Evolutionary conservation across 345 rosid species (phyloP), one percentile per base, ranked within the genome.

Genomic region (Sonneratia caseolaris): DNA sequence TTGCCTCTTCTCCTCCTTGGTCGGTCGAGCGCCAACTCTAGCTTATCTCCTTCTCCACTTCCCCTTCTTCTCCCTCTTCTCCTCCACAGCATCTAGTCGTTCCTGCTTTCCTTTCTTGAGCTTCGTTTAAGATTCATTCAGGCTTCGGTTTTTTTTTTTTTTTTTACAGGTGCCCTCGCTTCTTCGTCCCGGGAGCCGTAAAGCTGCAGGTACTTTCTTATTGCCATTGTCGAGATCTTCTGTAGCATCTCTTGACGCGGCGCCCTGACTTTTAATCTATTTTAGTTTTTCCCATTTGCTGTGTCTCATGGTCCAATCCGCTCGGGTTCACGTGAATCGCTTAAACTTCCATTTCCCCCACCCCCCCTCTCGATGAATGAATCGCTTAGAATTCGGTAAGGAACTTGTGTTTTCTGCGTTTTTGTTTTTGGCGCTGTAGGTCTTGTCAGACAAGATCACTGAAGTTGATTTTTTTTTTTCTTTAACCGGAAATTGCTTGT

Each of bases 101-200:
- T 47, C 15, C 3, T 47, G 51, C 15, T 47, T 9, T 47, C 51
- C 15, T 47, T 10, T 47, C 51, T 47, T 42, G 45, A 42, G 45
- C 45, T 42, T 42, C 45, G 45, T 42, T 42, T 42, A 42, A 42
- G 45, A 5, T 42, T 42, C 45, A 42, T 5, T 27, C 32, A 27
- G 32, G 32, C 32, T 27, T 27, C 32, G 32, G 32, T 40, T 40
- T 40, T 40, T 40, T 40, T 40, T 47, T 7, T 5, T 47, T 47
- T 7, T 57, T 56, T 7, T 57, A 21, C 64, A n/a, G 64, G 64
- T 7, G 22, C 11, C 1, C 64, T 55, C 11, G 64, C 35, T 57
- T 57, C 64, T 57, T 57, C 64, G 35, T 14, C 64, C n/a, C 64
- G 7, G 64, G 64, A 57, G 64, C 64, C n/a, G 64, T n/a, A 57